Percentiles rank a stretch among this genome's conserved stretches.
Evolutionary conservation across 768 basidiomycete genomes (phyloP).

Genomic region (Tylopilus balloui): DNA sequence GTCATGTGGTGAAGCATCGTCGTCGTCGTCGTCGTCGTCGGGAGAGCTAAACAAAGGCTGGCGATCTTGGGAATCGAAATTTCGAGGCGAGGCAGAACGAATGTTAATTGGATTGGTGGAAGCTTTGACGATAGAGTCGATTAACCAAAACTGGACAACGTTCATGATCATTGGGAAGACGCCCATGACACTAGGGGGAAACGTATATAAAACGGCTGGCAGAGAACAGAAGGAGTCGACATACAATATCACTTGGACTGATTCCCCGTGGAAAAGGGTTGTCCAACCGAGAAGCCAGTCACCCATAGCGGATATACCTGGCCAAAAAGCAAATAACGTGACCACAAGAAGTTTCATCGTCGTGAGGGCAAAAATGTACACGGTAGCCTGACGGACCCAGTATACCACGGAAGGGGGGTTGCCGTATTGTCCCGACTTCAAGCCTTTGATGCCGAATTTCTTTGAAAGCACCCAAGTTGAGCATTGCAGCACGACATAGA

Average conservation of each 20-base stretch:
- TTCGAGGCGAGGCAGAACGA: slow-evolving; percentile 37
- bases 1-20: slow-evolving; percentile 35
- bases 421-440: slow-evolving; percentile 87
- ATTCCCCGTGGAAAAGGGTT: slow-evolving; percentile 54
- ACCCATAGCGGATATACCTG: slow-evolving; percentile 68
- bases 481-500: slow-evolving; percentile 68
- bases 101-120: slow-evolving; percentile 39
- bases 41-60: slow-evolving; percentile 64
- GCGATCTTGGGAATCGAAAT: slow-evolving; percentile 40
- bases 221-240: slow-evolving; percentile 28
- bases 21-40: slow-evolving; percentile 51
- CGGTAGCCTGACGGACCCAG: slow-evolving; percentile 73
- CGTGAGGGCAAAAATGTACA: slow-evolving; percentile 77
- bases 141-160: slow-evolving; percentile 89
- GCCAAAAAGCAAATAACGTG: slow-evolving; percentile 63
- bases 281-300: slow-evolving; percentile 86
- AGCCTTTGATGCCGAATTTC: slow-evolving; percentile 63
- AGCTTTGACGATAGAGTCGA: slow-evolving; percentile 89
- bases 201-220: slow-evolving; percentile 5
- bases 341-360: slow-evolving; percentile 93
- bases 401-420: slow-evolving; percentile 67
- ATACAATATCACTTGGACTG: slow-evolving; percentile 76
- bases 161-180: slow-evolving; percentile 89
- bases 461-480: slow-evolving; percentile 63
- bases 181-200: slow-evolving; percentile 68